phyloP scores from a whole-genome alignment of 2,329 filamentous ascomycete species.

The Tolypocladium endophyticum region DNA sequence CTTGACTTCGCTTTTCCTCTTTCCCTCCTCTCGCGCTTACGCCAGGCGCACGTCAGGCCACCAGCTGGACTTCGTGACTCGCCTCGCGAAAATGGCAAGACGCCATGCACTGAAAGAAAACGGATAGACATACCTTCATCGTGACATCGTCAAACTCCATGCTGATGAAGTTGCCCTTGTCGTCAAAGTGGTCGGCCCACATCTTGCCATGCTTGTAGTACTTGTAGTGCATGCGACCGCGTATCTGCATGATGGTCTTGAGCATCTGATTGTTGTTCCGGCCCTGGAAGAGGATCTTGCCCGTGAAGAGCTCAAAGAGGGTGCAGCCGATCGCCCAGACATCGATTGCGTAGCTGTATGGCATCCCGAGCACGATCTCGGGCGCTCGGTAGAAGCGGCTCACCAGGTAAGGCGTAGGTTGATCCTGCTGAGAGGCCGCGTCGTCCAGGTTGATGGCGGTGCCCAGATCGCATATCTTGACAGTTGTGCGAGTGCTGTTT shows the following conservation, averaged over 20 bases:
- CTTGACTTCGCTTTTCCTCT: no score
- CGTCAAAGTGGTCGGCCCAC: constrained; percentile 71
- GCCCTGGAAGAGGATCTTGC: constrained; percentile 92
- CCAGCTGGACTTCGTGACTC: background rate
- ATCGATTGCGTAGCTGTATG: constrained; percentile 88
- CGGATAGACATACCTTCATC: constrained; percentile 52
- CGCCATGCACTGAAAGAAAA: background rate
- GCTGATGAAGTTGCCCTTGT: constrained; percentile 72
- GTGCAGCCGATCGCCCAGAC: constrained; percentile 98
- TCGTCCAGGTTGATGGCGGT: constrained; percentile 91
- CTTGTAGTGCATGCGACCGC: constrained; percentile 84
- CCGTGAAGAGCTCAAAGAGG: constrained; percentile 91
- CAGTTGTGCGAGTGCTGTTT: constrained; percentile 68
- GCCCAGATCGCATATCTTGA: constrained; percentile 94
- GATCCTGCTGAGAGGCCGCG: constrained; percentile 57
- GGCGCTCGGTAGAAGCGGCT: constrained; percentile 96
- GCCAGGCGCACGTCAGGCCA: background rate
- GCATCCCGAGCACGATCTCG: constrained; percentile 94
- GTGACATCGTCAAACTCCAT: constrained; percentile 81
- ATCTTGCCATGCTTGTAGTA: constrained; percentile 75
- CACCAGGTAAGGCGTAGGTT: constrained; percentile 89
- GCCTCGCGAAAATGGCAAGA: background rate
- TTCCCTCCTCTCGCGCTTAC: no score
- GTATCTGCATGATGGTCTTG: constrained; percentile 88
- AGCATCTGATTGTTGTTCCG: constrained; percentile 98